phyloP scores from a whole-genome alignment of 2,329 filamentous ascomycete genomes.

The Aspergillus tamarii region DNA sequence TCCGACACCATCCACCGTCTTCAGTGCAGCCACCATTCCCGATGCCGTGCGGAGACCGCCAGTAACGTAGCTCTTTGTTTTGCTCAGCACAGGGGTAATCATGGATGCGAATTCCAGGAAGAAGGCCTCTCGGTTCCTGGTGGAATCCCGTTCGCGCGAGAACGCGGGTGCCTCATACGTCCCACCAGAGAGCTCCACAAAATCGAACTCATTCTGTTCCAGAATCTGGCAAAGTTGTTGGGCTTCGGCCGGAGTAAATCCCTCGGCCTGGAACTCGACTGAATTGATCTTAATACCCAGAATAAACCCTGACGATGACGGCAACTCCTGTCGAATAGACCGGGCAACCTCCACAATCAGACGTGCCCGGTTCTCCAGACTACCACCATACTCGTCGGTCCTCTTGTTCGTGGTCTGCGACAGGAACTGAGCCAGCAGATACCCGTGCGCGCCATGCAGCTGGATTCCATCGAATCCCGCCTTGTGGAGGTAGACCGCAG shows the following conservation, averaged over 20 bases:
- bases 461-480: slow-evolving; percentile 60
- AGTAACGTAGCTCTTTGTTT: slow-evolving; percentile 63
- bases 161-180: slow-evolving; percentile 62
- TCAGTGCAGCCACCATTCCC: slow-evolving; percentile 62
- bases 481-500: slow-evolving; percentile 64
- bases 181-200: slow-evolving; percentile 64
- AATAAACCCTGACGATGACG: slow-evolving; percentile 40
- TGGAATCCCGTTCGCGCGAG: slow-evolving; percentile 56
- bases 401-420: slow-evolving; percentile 57
- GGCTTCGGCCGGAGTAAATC: slow-evolving; percentile 53
- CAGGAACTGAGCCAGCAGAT: slow-evolving; percentile 61
- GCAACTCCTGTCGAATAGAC: slow-evolving; percentile 26
- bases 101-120: slow-evolving; percentile 63
- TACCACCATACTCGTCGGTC: slow-evolving; percentile 68
- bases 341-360: slow-evolving; percentile 59
- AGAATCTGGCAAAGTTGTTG: slow-evolving; percentile 44
- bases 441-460: slow-evolving; percentile 62
- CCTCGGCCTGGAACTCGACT: slow-evolving; percentile 57
- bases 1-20: slow-evolving; percentile 63
- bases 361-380: slow-evolving; percentile 68
- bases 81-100: slow-evolving; percentile 52
- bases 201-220: slow-evolving; percentile 39
- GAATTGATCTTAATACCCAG: slow-evolving; percentile 64
- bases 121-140: slow-evolving; percentile 60
- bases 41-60: slow-evolving; percentile 59